A percentile compares a stretch with the other conserved stretches of the same genome.
Conservation (phyloP, 192 early-diverging fungal genomes). For the Chytriomyces sp. region DNA sequence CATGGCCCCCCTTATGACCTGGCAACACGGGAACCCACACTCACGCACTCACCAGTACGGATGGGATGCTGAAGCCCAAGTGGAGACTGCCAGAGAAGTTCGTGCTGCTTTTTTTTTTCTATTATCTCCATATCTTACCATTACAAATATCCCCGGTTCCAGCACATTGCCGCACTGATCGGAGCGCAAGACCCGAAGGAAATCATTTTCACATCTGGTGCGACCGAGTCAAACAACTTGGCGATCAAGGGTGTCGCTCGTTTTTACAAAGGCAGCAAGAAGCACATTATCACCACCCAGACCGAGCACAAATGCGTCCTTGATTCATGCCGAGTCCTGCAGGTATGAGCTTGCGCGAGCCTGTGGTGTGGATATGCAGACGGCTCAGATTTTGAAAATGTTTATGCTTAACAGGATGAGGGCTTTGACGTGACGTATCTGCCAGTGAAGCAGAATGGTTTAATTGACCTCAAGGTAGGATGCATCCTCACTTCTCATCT, state of each 20-base stretch:
- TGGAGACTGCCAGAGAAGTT: conserved; percentile 86
- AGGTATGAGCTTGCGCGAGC: conserved; percentile 29
- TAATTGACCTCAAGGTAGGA: conserved; percentile 75
- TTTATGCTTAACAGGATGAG: conserved; percentile 61
- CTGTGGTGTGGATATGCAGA: not conserved
- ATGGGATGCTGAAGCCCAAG: conserved; percentile 92
- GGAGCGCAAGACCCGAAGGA: conserved; percentile 90
- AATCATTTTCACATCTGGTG: conserved; percentile 94
- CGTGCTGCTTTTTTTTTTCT: conserved; percentile 6
- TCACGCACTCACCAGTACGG: conserved; percentile 96
- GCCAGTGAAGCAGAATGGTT: conserved; percentile 81
- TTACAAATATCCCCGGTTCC: conserved; percentile 1
- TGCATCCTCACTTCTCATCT: not conserved
- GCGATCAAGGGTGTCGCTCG: conserved; percentile 92
- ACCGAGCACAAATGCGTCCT: conserved; percentile 99
- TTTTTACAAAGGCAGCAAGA: conserved; percentile 93
- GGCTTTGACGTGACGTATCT: conserved; percentile 96
- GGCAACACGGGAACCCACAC: conserved; percentile 94
- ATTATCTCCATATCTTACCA: conserved; percentile 1
- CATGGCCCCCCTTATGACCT: conserved; percentile 94
- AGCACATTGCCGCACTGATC: conserved; percentile 86
- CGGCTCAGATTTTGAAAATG: not conserved
- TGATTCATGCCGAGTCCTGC: conserved; percentile 93
- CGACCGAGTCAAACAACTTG: conserved; percentile 96
- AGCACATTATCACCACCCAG: conserved; percentile 95